phyloP scores from a whole-genome alignment of 495 filamentous ascomycete species.

The Recurvomyces mirabilis region DNA sequence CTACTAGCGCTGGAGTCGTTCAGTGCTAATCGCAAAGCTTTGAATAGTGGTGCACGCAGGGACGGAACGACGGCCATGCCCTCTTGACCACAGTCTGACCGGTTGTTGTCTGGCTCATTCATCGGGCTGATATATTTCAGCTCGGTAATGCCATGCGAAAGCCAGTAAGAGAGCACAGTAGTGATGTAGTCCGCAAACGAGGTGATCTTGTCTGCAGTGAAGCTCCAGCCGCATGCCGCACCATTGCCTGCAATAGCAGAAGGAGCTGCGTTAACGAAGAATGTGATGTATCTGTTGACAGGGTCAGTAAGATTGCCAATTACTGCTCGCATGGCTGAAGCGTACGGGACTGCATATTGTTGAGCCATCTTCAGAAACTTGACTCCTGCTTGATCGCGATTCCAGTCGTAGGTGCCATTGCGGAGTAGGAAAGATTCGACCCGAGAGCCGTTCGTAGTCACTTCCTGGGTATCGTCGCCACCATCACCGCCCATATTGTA shows the following conservation, averaged over 20 bases:
- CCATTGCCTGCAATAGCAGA: conserved; percentile 14
- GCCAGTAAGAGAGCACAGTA: conserved; percentile 13
- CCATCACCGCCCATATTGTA: conserved; percentile 20
- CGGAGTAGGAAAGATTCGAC: conserved; percentile 15
- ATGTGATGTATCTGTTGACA: no score
- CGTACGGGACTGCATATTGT: conserved; percentile 9
- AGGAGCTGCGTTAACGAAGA: conserved; percentile 18
- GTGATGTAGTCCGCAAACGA: conserved; percentile 12
- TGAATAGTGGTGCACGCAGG: conserved; percentile 2
- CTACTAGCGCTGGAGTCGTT: neutral
- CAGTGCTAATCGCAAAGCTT: conserved; percentile 3
- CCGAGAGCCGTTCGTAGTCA: conserved; percentile 1
- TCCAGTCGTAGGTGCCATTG: conserved; percentile 18
- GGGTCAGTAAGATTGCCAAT: no score
- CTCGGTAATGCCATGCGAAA: conserved; percentile 7
- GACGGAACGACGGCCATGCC: conserved; percentile 12
- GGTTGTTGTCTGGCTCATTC: conserved; percentile 17
- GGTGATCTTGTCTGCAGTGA: conserved; percentile 8
- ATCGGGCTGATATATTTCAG: conserved; percentile 15
- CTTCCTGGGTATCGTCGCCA: conserved; percentile 12
- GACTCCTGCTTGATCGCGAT: conserved; percentile 15
- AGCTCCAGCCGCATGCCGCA: conserved; percentile 16
- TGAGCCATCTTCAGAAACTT: conserved; percentile 13
- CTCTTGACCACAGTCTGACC: conserved; percentile 15
- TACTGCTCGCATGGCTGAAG: no score